Evolutionary conservation across 208 protist genomes (phyloP).

Genomic region (Wallacemonas collosoma): DNA sequence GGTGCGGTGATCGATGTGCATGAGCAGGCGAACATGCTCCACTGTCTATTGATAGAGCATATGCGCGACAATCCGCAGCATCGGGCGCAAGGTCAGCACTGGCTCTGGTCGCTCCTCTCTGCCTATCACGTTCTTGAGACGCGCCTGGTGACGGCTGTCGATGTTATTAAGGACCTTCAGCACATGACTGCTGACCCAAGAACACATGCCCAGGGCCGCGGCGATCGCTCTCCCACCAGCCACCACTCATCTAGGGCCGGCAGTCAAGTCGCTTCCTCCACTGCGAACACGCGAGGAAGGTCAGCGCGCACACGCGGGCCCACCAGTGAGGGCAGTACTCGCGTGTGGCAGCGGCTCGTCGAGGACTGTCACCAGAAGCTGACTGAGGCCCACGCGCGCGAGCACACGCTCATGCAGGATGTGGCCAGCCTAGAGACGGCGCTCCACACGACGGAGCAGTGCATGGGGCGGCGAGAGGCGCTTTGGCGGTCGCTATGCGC

Average conservation of each 20-base stretch:
- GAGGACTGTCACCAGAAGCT: slow-evolving; percentile 34
- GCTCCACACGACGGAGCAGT: slow-evolving; percentile 21
- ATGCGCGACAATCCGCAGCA: slow-evolving; percentile 36
- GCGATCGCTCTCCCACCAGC: no score
- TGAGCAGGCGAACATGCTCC: slow-evolving; percentile 53
- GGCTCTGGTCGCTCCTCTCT: slow-evolving; percentile 68
- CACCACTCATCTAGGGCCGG: no score
- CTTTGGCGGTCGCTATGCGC: slow-evolving; percentile 67
- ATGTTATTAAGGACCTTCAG: slow-evolving; percentile 29
- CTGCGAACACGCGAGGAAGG: no score
- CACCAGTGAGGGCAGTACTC: no score
- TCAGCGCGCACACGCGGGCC: no score
- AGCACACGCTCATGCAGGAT: slow-evolving; percentile 37
- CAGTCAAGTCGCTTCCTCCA: no score
- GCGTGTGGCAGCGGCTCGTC: neutral
- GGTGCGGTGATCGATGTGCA: slow-evolving; percentile 56
- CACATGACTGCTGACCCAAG: neutral
- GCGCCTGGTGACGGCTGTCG: slow-evolving; percentile 58
- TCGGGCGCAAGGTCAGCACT: slow-evolving; percentile 56
- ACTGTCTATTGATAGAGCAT: slow-evolving; percentile 61
- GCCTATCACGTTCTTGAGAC: slow-evolving; percentile 72
- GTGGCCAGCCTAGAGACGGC: slow-evolving; percentile 19
- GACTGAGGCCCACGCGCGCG: slow-evolving; percentile 33
- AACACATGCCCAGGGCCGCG: no score
- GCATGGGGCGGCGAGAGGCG: slow-evolving; percentile 40